phyloP scores from a whole-genome alignment of 768 basidiomycete genomes.

The Pleurotus tuber-regium region DNA sequence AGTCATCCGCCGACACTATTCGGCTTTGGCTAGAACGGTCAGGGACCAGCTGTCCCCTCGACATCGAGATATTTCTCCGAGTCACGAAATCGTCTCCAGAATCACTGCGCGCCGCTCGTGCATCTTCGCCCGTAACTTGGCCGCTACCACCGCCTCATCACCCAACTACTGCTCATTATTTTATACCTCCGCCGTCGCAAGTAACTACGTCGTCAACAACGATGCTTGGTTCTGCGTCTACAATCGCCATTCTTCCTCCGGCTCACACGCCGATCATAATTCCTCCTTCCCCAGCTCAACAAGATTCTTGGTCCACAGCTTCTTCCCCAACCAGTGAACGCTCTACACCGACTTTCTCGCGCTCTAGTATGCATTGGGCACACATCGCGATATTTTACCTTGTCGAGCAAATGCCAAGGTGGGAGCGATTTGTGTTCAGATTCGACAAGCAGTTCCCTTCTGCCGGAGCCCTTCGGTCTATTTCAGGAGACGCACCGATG shows the following conservation, averaged over 20 bases:
- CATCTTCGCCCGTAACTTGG: conserved; percentile 34
- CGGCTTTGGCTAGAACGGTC: conserved; percentile 84
- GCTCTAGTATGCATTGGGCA: conserved; percentile 70
- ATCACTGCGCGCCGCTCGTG: conserved; percentile 23
- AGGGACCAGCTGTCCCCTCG: conserved; percentile 65
- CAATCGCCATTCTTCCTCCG: conserved; percentile 30
- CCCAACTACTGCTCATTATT: conserved; percentile 31
- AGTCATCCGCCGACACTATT: conserved; percentile 72
- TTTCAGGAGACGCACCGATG: conserved; percentile 70
- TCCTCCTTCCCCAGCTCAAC: conserved; percentile 40
- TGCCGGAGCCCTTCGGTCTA: conserved; percentile 68
- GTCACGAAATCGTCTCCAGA: conserved; percentile 33
- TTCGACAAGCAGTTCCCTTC: conserved; percentile 78
- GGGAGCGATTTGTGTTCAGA: conserved; percentile 78
- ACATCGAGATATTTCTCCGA: conserved; percentile 77
- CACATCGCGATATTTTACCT: conserved; percentile 79
- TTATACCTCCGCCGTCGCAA: conserved; percentile 30
- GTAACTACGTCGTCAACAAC: conserved; percentile 15
- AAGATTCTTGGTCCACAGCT: conserved; percentile 37
- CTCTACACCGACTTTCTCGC: conserved; percentile 26
- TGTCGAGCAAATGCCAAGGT: conserved; percentile 77
- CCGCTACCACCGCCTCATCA: conserved; percentile 26
- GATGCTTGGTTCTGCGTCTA: conserved; percentile 13
- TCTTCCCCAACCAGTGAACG: conserved; percentile 23
- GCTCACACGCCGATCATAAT: conserved; percentile 44